Evolutionary conservation across 1,139 yeast species (phyloP).

Genomic region (Protomyces macrosporus): DNA sequence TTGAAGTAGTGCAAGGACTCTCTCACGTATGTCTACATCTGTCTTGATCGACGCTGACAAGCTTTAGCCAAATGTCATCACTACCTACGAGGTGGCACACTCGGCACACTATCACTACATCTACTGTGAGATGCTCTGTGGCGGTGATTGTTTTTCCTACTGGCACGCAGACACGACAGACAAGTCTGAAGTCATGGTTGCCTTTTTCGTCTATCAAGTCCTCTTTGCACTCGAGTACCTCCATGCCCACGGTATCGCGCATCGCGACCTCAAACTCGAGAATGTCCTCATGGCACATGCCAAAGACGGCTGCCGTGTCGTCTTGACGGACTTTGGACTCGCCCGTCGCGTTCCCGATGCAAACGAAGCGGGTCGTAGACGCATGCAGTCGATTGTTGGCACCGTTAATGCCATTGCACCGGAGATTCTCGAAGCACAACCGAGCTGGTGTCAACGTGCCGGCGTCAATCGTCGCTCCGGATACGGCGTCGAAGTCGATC

Average conservation of each 20-base stretch:
- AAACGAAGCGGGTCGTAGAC: constrained; percentile 48
- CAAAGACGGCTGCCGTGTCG: constrained; percentile 47
- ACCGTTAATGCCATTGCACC: constrained; percentile 28
- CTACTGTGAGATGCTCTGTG: constrained; percentile 37
- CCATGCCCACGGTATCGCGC: constrained; percentile 50
- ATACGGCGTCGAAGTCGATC: constrained; percentile 55
- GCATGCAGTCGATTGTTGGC: constrained; percentile 6
- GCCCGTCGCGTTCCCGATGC: constrained; percentile 55
- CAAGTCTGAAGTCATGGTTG: constrained; percentile 41
- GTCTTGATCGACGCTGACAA: constrained; percentile 1
- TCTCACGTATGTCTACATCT: constrained; percentile 31
- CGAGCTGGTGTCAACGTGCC: constrained; percentile 27
- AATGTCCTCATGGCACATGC: constrained; percentile 54
- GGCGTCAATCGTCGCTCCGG: constrained; percentile 38
- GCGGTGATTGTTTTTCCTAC: constrained; percentile 65
- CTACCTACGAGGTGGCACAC: constrained; percentile 30
- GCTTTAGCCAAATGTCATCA: constrained; percentile 34
- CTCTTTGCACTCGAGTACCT: constrained; percentile 52
- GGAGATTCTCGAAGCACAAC: constrained; percentile 9
- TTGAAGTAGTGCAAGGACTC: constrained; percentile 32
- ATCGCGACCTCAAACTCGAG: constrained; percentile 52
- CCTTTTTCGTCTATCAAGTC: constrained; percentile 54
- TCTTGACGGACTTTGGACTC: constrained; percentile 63
- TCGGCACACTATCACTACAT: constrained; percentile 28
- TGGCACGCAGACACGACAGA: constrained; percentile 33